Evolutionary conservation across 306 rosid genomes (phyloP).

Genomic region (Pyrus bretschneideri): DNA sequence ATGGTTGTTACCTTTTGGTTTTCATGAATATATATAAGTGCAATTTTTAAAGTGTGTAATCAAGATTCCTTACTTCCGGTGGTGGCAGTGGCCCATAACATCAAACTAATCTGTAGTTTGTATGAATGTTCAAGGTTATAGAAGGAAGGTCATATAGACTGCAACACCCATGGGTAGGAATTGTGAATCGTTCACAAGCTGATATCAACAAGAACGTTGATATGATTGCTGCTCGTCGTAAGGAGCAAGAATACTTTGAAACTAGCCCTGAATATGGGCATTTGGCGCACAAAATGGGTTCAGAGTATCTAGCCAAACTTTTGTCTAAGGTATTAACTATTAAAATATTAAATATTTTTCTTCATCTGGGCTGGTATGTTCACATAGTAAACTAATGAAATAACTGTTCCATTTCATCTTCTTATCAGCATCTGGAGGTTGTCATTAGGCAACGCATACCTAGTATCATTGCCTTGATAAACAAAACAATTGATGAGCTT

Average conservation of each 20-base stretch:
- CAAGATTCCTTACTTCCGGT: constrained; percentile 5
- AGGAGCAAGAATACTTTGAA: constrained; percentile 92
- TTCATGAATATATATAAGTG: not conserved
- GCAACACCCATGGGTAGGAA: constrained; percentile 99
- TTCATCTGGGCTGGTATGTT: constrained; percentile 4
- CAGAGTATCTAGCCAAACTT: constrained; percentile 97
- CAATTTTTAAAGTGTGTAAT: not conserved
- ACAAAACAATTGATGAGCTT: constrained; percentile 89
- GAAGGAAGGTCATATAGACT: constrained; percentile 91
- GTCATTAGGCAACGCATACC: constrained; percentile 99
- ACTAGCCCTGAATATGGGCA: constrained; percentile 97
- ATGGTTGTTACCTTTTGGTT: constrained; percentile 10
- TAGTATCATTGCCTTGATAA: constrained; percentile 85
- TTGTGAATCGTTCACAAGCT: constrained; percentile 98
- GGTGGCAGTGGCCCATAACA: not conserved
- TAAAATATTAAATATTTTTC: not conserved
- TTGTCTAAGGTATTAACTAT: constrained; percentile 65
- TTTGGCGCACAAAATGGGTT: constrained; percentile 93
- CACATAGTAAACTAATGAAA: not conserved
- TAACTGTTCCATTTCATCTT: constrained; percentile 14
- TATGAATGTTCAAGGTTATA: constrained; percentile 62
- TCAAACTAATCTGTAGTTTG: constrained; percentile 16
- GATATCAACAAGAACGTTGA: constrained; percentile 91
- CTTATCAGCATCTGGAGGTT: constrained; percentile 81
- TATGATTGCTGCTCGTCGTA: constrained; percentile 87